Base-by-base conservation (phyloP, 495 filamentous ascomycete species). In the Daldinia grandis region DNA sequence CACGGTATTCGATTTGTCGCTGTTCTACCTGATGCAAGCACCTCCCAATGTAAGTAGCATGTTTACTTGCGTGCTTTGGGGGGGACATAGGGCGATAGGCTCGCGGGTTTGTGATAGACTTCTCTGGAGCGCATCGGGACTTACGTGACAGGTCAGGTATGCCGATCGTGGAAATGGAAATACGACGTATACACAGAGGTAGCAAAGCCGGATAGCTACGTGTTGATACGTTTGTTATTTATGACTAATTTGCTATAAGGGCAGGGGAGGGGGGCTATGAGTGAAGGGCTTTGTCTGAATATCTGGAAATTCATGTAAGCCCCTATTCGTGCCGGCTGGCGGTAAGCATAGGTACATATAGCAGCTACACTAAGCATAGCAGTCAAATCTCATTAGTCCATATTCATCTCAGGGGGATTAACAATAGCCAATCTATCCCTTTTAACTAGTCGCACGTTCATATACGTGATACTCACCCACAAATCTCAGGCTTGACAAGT, bases 91-190 rank as follows among this genome's bases (percentile, higher is more conserved):
- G 8, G 21, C 42, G 42, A 47, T 47, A 47, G 42, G 42, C 42
- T 47, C 42, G 42, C 49, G 49, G 49, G 9, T n/a, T 15, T 51
- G 49, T 28, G 49, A 51, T 51, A 28, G 49, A 28, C 15, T 25
- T 28, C 49, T n/a, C 25, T 51, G 21, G 49, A 28, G 25, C 24
- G 49, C 49, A 51, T 28, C 24, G 49, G 49, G 49, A 28, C 12
- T 51, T 51, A 28, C 49, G 25, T 53, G 49, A 53, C 49, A 28
- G 27, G 21, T 31, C 8, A 58, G 31, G 54, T 58, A 66, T 47
- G 54, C 24, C 55, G 47, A 66, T 59, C 63, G 63, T 66, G 44
- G 63, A 59, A 53, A 59, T 30, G 24, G 24, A 30, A 53, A 53
- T 53, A 53, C 49, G 40, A 59, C 44, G 27, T 53, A 53, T 28